These are phyloP conservation scores for Fusarium nisikadoi DNA, from an alignment of 2,329 filamentous ascomycete genomes.

Conservation along the genomic window DNA sequence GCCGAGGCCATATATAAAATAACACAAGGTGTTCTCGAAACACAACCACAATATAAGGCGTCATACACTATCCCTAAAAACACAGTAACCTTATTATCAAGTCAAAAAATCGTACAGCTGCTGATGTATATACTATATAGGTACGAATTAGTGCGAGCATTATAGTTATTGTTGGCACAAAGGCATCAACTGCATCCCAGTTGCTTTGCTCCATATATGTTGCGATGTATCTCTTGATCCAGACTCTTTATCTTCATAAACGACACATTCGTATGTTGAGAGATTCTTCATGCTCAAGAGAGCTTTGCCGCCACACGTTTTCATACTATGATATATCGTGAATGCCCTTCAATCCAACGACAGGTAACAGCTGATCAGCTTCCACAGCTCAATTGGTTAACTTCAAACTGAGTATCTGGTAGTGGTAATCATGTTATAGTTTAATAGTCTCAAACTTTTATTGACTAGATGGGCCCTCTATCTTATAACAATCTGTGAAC, in stretches of 20 bases:
- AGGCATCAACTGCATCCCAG: not conserved
- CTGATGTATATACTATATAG: not conserved
- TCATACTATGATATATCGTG: accelerated
- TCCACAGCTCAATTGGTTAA: no score
- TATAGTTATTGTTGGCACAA: not conserved
- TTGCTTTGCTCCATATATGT: not conserved
- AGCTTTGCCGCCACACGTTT: not conserved
- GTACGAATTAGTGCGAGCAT: not conserved
- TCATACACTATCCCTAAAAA: not conserved
- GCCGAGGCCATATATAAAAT: not conserved
- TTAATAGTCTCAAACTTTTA: no score
- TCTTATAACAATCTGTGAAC: no score
- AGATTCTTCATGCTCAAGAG: no score
- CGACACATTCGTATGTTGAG: not conserved
- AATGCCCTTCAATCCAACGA: accelerated
- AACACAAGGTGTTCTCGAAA: not conserved
- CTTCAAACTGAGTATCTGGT: no score
- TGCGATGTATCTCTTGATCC: not conserved
- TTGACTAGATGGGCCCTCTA: no score
- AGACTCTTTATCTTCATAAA: not conserved
- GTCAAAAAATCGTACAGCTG: not conserved
- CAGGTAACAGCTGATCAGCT: slow-evolving; percentile 20
- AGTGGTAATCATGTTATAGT: no score
- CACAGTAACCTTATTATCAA: not conserved
- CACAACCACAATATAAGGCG: not conserved